Conservation (phyloP, 345 rosid species). For the Gossypium herbaceum region DNA sequence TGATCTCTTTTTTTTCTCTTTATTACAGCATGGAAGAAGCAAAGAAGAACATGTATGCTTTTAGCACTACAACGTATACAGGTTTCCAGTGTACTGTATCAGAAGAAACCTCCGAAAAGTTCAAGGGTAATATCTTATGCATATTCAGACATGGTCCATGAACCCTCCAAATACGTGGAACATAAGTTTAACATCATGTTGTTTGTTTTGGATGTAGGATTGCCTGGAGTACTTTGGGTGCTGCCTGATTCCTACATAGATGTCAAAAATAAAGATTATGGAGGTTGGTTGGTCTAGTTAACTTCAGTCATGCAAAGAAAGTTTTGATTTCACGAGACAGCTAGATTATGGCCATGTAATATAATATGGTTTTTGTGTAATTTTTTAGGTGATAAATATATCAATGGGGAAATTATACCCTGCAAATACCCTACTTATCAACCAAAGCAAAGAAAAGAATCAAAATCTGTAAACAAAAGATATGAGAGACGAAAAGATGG, state of each 20-base stretch:
- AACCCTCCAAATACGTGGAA: not conserved
- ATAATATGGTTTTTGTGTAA: not conserved
- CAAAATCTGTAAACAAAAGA: conserved; percentile 58
- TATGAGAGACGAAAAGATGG: conserved; percentile 86
- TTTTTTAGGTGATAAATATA: conserved; percentile 73
- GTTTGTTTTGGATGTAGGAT: conserved; percentile 42
- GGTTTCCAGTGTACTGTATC: conserved; percentile 89
- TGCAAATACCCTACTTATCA: conserved; percentile 92
- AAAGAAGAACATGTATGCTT: conserved; percentile 91
- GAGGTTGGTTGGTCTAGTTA: conserved; percentile 46
- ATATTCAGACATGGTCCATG: not conserved
- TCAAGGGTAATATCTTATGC: conserved; percentile 49
- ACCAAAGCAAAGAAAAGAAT: conserved; percentile 63
- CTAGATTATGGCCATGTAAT: conserved; percentile 9
- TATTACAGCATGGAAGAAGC: conserved; percentile 87
- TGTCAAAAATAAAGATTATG: conserved; percentile 95
- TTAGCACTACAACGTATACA: conserved; percentile 89
- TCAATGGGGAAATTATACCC: conserved; percentile 90
- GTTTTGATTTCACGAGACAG: not conserved
- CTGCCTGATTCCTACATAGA: conserved; percentile 94
- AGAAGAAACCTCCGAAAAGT: conserved; percentile 85
- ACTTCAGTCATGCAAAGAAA: not conserved
- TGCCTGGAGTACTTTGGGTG: conserved; percentile 99
- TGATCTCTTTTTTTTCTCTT: not conserved
- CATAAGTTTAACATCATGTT: not conserved